Percentiles rank a stretch among this genome's conserved stretches.
Conservation (phyloP, 495 filamentous ascomycete species). For the Penicillium egyptiacum region DNA sequence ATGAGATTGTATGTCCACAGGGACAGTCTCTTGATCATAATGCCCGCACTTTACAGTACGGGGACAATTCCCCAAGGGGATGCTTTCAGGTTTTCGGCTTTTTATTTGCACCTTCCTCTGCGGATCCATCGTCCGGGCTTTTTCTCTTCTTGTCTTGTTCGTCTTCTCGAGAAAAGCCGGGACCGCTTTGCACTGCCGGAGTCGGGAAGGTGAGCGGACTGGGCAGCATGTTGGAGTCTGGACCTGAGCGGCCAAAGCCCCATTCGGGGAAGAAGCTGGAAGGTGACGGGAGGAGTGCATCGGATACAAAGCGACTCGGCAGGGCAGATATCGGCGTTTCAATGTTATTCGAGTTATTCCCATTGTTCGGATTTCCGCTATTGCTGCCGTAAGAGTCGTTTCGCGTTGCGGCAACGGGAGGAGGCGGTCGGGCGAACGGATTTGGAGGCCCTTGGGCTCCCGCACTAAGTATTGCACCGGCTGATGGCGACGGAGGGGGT, state of each 20-base stretch:
- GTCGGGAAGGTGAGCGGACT: conserved; percentile 92
- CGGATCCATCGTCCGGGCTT: conserved; percentile 47
- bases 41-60: not conserved
- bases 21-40: conserved; percentile 15
- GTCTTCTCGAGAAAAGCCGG: conserved; percentile 64
- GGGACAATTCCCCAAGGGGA: not conserved
- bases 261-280: conserved; percentile 92
- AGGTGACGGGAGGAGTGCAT: conserved; percentile 81
- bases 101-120: conserved; percentile 43
- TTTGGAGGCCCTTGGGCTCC: conserved; percentile 93
- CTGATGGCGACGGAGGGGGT: conserved; percentile 89
- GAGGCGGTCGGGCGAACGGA: conserved; percentile 87
- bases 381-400: conserved; percentile 55
- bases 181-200: conserved; percentile 70
- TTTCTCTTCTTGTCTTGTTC: conserved; percentile 57
- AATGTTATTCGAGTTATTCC: conserved; percentile 71
- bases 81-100: conserved; percentile 45
- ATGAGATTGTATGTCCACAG: conserved; percentile 11
- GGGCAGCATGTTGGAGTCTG: conserved; percentile 77
- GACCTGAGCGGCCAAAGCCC: conserved; percentile 64
- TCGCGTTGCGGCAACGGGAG: conserved; percentile 41
- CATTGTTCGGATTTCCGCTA: conserved; percentile 62
- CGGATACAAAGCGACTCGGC: conserved; percentile 84
- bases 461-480: conserved; percentile 80
- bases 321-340: conserved; percentile 98